Evolutionary conservation across 1,139 yeast genomes (phyloP), one percentile per base, ranked within the genome.

Genomic region (Torulaspora globosa): DNA sequence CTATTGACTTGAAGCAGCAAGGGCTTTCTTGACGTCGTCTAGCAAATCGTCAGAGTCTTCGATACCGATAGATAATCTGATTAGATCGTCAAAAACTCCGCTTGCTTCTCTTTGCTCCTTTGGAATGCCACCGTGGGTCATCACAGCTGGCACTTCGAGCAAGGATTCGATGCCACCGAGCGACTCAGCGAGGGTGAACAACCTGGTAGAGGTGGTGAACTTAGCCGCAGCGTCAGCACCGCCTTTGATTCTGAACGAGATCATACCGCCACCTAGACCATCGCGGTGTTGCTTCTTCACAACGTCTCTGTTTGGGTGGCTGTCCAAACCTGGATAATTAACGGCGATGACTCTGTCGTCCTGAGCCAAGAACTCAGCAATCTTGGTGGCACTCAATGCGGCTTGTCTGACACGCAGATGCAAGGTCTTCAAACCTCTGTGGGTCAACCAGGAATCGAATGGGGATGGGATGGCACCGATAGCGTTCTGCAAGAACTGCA

Each of bases 121-220:
- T 62, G 95, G 90, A 68, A 88, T 86, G 65, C 95, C 95, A 47
- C 94, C 94, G 62, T 87, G 96, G 58, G 96, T 87, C 95, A 87
- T 87, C 46, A 82, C 80, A 47, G 96, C 95, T 43, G 96, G 96
- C 43, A 87, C 92, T 70, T 87, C 95, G 55, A 85, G 72, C 65
- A 87, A 75, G 19, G 92, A 82, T 71, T 88, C 96, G 57, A 87
- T 82, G 59, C 96, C 96, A 58, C 96, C 96, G 50, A 87, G 77
- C 28, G 95, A 85, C 71, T 87, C 95, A 51, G 96, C 96, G 62
- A 87, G 75, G 21, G 94, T 82, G 74, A 87, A 87, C 54, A 85
- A 69, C 70, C 82, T 79, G 55, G 95, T 84, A 40, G 80, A 65
- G 41, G 86, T 80, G 51, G 92, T 79, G 73, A 87, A 84, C 55